Evolutionary conservation across 139 green algal genomes (phyloP).

Genomic region (Micromonas pusilla): DNA sequence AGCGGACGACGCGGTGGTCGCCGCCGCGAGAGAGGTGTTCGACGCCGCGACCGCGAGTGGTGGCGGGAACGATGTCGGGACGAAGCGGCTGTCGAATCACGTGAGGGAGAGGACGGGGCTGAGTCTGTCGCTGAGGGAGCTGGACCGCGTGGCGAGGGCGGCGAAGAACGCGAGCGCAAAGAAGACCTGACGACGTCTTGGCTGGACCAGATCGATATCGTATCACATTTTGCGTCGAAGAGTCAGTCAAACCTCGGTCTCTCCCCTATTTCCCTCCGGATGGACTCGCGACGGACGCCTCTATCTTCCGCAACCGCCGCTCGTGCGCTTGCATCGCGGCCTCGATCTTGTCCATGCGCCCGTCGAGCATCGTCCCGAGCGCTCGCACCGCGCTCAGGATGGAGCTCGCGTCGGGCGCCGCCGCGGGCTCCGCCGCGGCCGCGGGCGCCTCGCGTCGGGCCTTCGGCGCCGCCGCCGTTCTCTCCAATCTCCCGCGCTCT

Average conservation of each 20-base stretch:
- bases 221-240: background rate
- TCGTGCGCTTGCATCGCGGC: background rate
- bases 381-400: background rate
- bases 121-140: background rate
- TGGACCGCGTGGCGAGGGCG: background rate
- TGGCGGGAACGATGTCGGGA: background rate
- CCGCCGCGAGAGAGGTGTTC: background rate
- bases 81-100: background rate
- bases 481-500: too few relatives aligned
- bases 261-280: too few relatives aligned
- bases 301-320: background rate
- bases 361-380: background rate
- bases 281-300: background rate
- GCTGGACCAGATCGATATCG: too few relatives aligned
- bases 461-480: too few relatives aligned
- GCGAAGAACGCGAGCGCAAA: too few relatives aligned
- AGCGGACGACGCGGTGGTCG: background rate
- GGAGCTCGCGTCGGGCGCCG: too few relatives aligned
- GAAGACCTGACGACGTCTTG: too few relatives aligned
- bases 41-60: too few relatives aligned
- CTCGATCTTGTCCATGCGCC: background rate
- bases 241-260: background rate
- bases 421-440: too few relatives aligned
- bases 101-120: background rate
- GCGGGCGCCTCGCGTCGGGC: too few relatives aligned